Evolutionary conservation across 176 grass and related monocot genomes (phyloP).

Genomic region (maize (Zea mays)): DNA sequence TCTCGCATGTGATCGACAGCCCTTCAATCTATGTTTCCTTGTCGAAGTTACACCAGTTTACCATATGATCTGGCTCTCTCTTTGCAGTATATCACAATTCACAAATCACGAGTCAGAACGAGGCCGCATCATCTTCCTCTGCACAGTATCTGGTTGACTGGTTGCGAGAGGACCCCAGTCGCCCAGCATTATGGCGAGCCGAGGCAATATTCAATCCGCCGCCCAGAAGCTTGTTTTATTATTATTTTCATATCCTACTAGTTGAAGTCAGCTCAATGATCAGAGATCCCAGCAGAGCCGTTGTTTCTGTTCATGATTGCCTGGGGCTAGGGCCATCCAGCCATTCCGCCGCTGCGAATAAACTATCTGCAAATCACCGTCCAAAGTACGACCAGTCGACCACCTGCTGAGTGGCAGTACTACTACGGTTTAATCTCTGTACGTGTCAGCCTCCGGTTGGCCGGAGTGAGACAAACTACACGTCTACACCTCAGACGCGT

Average conservation of each 20-base stretch:
- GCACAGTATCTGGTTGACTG: not conserved
- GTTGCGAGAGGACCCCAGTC: not conserved
- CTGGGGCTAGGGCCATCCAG: not conserved
- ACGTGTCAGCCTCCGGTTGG: slow-evolving; percentile 26
- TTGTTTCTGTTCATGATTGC: not conserved
- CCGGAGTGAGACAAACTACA: no score
- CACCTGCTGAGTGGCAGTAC: not conserved
- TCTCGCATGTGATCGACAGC: no score
- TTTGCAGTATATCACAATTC: not conserved
- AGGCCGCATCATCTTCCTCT: not conserved
- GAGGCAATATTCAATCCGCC: slow-evolving; percentile 13
- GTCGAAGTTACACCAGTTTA: not conserved
- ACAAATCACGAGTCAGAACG: not conserved
- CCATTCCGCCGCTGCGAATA: not conserved
- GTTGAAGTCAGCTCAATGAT: slow-evolving; percentile 27
- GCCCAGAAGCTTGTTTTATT: slow-evolving; percentile 3
- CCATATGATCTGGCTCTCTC: not conserved
- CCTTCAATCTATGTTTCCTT: no score
- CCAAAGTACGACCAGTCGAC: slow-evolving; percentile 32
- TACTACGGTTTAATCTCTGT: not conserved
- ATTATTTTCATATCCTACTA: not conserved
- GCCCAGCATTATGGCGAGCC: not conserved
- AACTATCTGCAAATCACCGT: slow-evolving; percentile 36
- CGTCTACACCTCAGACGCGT: no score
- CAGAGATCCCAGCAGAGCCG: no score